A percentile compares a stretch with the other conserved stretches of the same genome.
Evolutionary conservation across 352 stramenopile species (phyloP).

Genomic region (Aphanomyces euteiches): DNA sequence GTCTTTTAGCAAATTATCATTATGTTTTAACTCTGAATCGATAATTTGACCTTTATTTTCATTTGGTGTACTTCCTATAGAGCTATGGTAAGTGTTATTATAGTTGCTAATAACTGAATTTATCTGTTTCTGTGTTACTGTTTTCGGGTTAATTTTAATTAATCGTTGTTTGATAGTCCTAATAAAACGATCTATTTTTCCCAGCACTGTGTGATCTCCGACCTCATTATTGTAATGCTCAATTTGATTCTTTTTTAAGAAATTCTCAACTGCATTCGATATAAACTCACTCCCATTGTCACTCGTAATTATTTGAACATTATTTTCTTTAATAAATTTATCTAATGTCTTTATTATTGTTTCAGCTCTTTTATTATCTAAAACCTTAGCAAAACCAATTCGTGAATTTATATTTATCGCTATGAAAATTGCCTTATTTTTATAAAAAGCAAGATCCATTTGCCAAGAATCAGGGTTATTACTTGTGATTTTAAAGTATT

Average conservation of each 20-base stretch:
- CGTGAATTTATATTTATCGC: slow-evolving; percentile 43
- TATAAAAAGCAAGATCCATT: slow-evolving; percentile 36
- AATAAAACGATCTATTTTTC: slow-evolving; percentile 38
- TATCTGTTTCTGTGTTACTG: slow-evolving; percentile 25
- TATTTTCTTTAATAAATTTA: slow-evolving; percentile 31
- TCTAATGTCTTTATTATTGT: slow-evolving; percentile 35
- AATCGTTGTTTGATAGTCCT: slow-evolving; percentile 33
- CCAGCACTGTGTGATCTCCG: slow-evolving; percentile 26
- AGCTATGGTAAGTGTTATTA: slow-evolving; percentile 28
- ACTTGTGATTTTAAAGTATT: slow-evolving; percentile 19
- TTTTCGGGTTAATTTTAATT: slow-evolving; percentile 22
- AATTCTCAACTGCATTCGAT: slow-evolving; percentile 21
- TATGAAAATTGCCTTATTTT: slow-evolving; percentile 33
- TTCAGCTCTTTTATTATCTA: slow-evolving; percentile 37
- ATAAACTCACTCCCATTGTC: slow-evolving; percentile 36
- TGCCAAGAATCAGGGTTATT: slow-evolving; percentile 36
- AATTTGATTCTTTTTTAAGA: slow-evolving; percentile 30
- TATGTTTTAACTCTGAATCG: slow-evolving; percentile 20
- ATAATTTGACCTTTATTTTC: slow-evolving; percentile 28
- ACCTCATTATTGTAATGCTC: slow-evolving; percentile 34
- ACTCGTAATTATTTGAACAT: slow-evolving; percentile 35
- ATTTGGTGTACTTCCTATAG: slow-evolving; percentile 26
- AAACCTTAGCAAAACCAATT: slow-evolving; percentile 37
- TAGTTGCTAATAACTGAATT: slow-evolving; percentile 32
- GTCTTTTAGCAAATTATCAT: slow-evolving; percentile 11